phyloP scores from a whole-genome alignment of 2,329 filamentous ascomycete species.

The Stemphylium beticola region DNA sequence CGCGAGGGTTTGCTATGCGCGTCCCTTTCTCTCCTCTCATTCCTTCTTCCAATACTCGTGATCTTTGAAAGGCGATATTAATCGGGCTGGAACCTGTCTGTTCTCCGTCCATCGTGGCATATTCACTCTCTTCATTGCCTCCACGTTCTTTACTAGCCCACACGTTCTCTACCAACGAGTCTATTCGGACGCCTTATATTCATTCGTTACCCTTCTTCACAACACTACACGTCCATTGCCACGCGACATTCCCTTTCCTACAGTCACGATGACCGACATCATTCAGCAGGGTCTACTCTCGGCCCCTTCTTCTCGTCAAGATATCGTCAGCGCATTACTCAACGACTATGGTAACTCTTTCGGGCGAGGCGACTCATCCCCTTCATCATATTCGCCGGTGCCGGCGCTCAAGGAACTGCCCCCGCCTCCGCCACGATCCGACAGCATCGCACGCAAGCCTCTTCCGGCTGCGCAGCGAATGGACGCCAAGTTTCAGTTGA shows the following conservation, averaged over 20 bases:
- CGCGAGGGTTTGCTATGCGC: slow-evolving; percentile 27
- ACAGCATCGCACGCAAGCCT: slow-evolving; percentile 33
- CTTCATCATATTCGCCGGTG: slow-evolving; percentile 31
- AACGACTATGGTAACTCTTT: slow-evolving; percentile 47
- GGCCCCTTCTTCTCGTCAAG: slow-evolving; percentile 43
- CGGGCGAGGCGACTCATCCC: slow-evolving; percentile 28
- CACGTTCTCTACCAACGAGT: neutral
- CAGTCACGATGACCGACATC: slow-evolving; percentile 34
- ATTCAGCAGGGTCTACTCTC: slow-evolving; percentile 29
- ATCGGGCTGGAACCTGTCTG: slow-evolving; percentile 26
- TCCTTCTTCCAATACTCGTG: slow-evolving; percentile 19
- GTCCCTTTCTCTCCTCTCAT: slow-evolving; percentile 27
- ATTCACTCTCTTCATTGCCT: slow-evolving; percentile 23
- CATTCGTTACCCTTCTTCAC: neutral
- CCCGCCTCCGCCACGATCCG: slow-evolving; percentile 35
- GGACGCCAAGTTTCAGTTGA: slow-evolving; percentile 42
- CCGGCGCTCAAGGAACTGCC: slow-evolving; percentile 41
- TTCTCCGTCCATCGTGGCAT: slow-evolving; percentile 18
- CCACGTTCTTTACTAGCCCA: slow-evolving; percentile 18
- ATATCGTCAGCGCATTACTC: slow-evolving; percentile 48
- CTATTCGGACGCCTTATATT: slow-evolving; percentile 14
- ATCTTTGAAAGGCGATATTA: slow-evolving; percentile 27
- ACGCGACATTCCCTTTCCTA: neutral
- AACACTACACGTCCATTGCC: slow-evolving; percentile 4
- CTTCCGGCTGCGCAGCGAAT: slow-evolving; percentile 32